These are phyloP conservation scores for Pterulicium gracile DNA, from an alignment of 1,284 basidiomycete genomes.

Conservation along the genomic window DNA sequence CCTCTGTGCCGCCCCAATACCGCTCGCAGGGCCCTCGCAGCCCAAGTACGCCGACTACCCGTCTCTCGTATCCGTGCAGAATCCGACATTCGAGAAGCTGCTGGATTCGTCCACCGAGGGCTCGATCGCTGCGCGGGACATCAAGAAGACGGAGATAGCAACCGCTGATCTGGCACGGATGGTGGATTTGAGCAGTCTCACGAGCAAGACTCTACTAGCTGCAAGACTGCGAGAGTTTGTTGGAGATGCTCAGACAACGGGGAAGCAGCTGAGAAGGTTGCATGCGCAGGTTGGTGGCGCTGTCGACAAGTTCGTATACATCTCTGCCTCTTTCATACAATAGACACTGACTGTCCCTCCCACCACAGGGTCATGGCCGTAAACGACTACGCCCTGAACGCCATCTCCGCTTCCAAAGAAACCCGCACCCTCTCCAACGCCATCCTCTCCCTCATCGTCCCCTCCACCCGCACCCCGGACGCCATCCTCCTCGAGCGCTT, in stretches of 20 bases:
- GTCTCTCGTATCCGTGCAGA: constrained; percentile 45
- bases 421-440: constrained; percentile 49
- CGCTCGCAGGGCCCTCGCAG: too few relatives aligned
- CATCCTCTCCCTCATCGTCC: constrained; percentile 33
- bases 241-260: constrained; percentile 45
- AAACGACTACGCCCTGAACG: constrained; percentile 54
- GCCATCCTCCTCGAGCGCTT: background rate
- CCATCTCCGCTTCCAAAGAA: constrained; percentile 35
- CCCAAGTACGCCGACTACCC: constrained; percentile 49
- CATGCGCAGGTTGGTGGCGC: constrained; percentile 53
- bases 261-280: constrained; percentile 45
- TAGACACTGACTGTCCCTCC: background rate
- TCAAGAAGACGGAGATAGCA: constrained; percentile 69
- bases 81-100: constrained; percentile 48
- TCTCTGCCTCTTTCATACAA: constrained; percentile 6
- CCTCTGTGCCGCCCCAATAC: background rate
- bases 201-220: constrained; percentile 44
- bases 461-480: constrained; percentile 28
- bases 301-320: constrained; percentile 46
- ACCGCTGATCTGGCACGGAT: constrained; percentile 51
- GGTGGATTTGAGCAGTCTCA: constrained; percentile 49
- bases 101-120: constrained; percentile 45
- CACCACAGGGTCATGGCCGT: constrained; percentile 51
- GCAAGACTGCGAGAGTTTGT: constrained; percentile 40
- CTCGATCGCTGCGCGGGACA: constrained; percentile 46